A percentile compares a stretch with the other conserved stretches of the same genome.
Conservation (phyloP, 441 rosid genomes). For the Populus hybrid region DNA sequence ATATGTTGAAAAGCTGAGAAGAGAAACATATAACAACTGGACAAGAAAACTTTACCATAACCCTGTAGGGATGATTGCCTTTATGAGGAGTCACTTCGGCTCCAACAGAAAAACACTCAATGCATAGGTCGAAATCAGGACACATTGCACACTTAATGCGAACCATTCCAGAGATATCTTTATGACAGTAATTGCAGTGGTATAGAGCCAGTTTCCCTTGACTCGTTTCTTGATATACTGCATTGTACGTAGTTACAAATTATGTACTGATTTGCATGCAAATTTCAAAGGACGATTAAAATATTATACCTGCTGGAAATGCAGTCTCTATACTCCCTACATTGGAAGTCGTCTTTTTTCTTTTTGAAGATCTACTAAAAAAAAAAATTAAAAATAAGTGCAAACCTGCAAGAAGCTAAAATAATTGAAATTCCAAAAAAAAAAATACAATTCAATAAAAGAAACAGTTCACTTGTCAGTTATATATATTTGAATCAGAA, state of each 20-base stretch:
- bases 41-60: constrained; percentile 61
- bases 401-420: constrained; percentile 3
- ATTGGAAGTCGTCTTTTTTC: constrained; percentile 44
- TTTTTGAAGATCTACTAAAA: constrained; percentile 41
- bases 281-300: neutral
- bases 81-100: constrained; percentile 72
- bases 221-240: constrained; percentile 34
- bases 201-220: constrained; percentile 59
- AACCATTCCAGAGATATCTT: constrained; percentile 73
- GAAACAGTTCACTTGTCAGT: neutral
- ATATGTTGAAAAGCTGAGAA: too few relatives aligned
- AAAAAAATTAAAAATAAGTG: constrained; percentile 9
- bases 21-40: neutral
- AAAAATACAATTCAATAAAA: neutral
- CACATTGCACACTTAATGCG: constrained; percentile 87
- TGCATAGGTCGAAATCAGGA: constrained; percentile 86
- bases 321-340: constrained; percentile 35
- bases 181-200: constrained; percentile 87
- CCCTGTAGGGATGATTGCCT: constrained; percentile 73
- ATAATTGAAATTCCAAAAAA: constrained; percentile 1
- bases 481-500: neutral
- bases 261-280: neutral
- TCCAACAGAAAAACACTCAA: constrained; percentile 84
- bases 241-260: constrained; percentile 10
- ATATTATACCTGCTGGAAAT: constrained; percentile 27